Percentiles rank a stretch among this genome's conserved stretches.
These are phyloP conservation scores for Bullera alba DNA, from an alignment of 768 basidiomycete species.

Conservation along the genomic window DNA sequence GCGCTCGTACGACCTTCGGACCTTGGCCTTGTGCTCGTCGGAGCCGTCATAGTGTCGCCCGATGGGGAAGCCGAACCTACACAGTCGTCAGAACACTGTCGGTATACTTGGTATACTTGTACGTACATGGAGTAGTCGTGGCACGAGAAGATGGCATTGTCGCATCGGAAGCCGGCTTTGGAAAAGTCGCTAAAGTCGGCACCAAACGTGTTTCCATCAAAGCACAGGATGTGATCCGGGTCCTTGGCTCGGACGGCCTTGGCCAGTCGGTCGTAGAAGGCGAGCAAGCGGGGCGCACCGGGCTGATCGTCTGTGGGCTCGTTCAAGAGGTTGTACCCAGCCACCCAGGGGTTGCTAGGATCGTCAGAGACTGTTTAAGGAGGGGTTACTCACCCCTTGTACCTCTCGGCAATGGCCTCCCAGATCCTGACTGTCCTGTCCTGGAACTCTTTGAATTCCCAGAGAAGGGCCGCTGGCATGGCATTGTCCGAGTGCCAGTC, in stretches of 20 bases:
- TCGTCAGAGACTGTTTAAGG: conserved; percentile 27
- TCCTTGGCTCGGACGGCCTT: conserved; percentile 66
- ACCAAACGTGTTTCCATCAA: conserved; percentile 54
- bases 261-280: conserved; percentile 63
- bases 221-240: conserved; percentile 63
- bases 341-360: conserved; percentile 64
- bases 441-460: conserved; percentile 76
- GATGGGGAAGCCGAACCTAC: conserved; percentile 60
- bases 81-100: not conserved
- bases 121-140: conserved; percentile 58
- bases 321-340: conserved; percentile 77
- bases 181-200: no score
- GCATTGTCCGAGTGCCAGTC: conserved; percentile 66
- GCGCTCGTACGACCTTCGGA: conserved; percentile 53
- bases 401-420: conserved; percentile 52
- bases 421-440: conserved; percentile 71
- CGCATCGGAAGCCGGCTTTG: conserved; percentile 52
- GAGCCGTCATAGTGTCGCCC: conserved; percentile 5
- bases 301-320: conserved; percentile 67
- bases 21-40: conserved; percentile 1
- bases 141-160: conserved; percentile 66
- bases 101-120: no score
- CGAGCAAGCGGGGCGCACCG: conserved; percentile 54
- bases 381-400: conserved; percentile 49
- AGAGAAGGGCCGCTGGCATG: conserved; percentile 47